Conservation (phyloP, 306 rosid species). For the Prinsepia uniflora region DNA sequence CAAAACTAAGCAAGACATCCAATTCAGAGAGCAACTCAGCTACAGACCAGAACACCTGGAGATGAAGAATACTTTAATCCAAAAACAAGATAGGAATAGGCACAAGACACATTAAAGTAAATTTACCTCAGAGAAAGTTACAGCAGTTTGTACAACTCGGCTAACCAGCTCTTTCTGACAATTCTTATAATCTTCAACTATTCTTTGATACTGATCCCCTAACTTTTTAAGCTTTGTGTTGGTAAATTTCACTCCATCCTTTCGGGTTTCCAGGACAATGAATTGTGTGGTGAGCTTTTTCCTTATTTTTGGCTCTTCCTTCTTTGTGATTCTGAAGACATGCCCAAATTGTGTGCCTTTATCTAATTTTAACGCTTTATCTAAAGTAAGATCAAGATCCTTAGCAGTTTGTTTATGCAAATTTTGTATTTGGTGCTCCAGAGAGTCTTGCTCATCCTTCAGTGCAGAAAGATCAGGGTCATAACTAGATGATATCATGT, state of each 20-base stretch:
- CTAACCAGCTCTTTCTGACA: conserved; percentile 77
- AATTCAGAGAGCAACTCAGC: conserved; percentile 78
- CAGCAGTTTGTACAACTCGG: conserved; percentile 65
- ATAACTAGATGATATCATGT: conserved; percentile 84
- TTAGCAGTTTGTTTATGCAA: conserved; percentile 72
- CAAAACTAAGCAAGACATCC: conserved; percentile 89
- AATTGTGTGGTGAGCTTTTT: conserved; percentile 86
- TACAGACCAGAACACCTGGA: conserved; percentile 74
- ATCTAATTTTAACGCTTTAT: conserved; percentile 82
- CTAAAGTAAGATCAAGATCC: conserved; percentile 81
- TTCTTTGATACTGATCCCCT: conserved; percentile 77
- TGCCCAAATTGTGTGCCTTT: conserved; percentile 94
- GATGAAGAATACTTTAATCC: conserved; percentile 28
- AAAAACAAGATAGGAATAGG: conserved; percentile 17
- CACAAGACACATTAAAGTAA: conserved; percentile 11
- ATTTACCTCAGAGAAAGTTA: conserved; percentile 75
- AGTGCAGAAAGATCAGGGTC: conserved; percentile 61
- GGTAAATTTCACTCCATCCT: conserved; percentile 98
- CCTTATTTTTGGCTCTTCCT: conserved; percentile 96
- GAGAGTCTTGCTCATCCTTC: conserved; percentile 61
- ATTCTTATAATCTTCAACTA: conserved; percentile 77
- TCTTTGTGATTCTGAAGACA: conserved; percentile 92
- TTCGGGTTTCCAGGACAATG: conserved; percentile 89
- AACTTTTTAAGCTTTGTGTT: conserved; percentile 79
- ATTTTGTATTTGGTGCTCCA: conserved; percentile 65